Conservation (phyloP, 78 protist genomes). For the Polysphondylium violaceum region DNA sequence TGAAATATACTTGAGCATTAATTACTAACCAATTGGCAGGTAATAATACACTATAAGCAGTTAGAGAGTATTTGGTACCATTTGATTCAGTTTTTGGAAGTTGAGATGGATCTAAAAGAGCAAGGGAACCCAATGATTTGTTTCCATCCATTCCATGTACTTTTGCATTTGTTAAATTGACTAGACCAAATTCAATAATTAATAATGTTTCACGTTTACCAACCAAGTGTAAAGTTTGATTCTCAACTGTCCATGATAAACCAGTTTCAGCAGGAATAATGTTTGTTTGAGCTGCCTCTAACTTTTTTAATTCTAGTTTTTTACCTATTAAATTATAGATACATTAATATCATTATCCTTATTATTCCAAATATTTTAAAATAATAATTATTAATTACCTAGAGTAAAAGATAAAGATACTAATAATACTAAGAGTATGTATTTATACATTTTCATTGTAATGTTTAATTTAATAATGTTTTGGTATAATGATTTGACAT, state of each 20-base stretch:
- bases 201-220: constrained; percentile 22
- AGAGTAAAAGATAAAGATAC: neutral
- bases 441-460: neutral
- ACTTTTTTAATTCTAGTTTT: neutral
- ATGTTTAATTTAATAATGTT: too few relatives aligned
- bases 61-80: constrained; percentile 16
- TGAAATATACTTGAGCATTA: neutral
- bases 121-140: neutral
- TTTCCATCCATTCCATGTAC: neutral
- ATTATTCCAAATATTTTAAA: too few relatives aligned
- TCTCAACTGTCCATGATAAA: neutral
- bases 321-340: too few relatives aligned
- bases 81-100: constrained; percentile 59
- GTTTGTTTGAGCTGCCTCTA: neutral
- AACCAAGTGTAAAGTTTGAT: neutral
- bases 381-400: neutral
- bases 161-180: neutral
- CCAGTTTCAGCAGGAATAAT: neutral
- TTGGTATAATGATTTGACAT: too few relatives aligned
- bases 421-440: neutral
- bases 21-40: constrained; percentile 5
- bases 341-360: neutral
- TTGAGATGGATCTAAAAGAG: neutral
- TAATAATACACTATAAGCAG: constrained; percentile 5
- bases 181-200: neutral